Percentiles rank a stretch among this genome's conserved stretches.
These are phyloP conservation scores for Coemansia sp. DNA, from an alignment of 192 early-diverging fungal genomes.

Conservation along the genomic window DNA sequence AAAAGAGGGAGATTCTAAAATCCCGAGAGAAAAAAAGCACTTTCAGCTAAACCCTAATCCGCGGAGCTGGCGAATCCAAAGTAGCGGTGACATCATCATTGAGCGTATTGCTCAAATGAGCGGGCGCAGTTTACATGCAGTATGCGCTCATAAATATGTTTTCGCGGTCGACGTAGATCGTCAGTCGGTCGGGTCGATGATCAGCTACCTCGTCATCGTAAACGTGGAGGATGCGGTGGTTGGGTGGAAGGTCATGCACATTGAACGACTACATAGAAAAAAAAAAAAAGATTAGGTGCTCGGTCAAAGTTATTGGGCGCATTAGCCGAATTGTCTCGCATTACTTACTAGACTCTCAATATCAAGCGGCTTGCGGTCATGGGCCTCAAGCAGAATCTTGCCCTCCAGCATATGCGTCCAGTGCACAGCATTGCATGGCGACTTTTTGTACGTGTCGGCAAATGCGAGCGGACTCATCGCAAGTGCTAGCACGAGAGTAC, in stretches of 20 bases:
- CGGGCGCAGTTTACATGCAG: slow-evolving; percentile 18
- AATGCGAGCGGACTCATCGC: background rate
- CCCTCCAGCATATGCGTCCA: slow-evolving; percentile 47
- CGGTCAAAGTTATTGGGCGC: background rate
- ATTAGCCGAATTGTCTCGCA: background rate
- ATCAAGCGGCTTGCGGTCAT: slow-evolving; percentile 31
- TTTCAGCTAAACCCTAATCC: background rate
- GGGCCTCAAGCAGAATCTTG: slow-evolving; percentile 32
- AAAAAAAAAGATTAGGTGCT: background rate
- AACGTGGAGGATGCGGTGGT: slow-evolving; percentile 42
- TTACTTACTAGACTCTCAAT: slow-evolving; percentile 26
- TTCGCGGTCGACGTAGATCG: slow-evolving; percentile 47
- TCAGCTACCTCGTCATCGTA: slow-evolving; percentile 34
- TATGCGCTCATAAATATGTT: slow-evolving; percentile 41
- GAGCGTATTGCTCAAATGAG: background rate
- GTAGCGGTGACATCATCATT: background rate
- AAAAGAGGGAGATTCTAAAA: background rate
- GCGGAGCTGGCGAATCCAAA: background rate
- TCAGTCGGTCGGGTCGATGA: slow-evolving; percentile 27
- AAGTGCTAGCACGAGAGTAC: background rate
- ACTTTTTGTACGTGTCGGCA: slow-evolving; percentile 34
- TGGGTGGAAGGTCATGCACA: slow-evolving; percentile 37
- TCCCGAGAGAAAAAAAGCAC: background rate
- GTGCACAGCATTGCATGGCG: slow-evolving; percentile 43
- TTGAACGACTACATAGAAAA: slow-evolving; percentile 11